Conservation (phyloP, 2,329 filamentous ascomycete genomes). For the Aspergillus clavatus region DNA sequence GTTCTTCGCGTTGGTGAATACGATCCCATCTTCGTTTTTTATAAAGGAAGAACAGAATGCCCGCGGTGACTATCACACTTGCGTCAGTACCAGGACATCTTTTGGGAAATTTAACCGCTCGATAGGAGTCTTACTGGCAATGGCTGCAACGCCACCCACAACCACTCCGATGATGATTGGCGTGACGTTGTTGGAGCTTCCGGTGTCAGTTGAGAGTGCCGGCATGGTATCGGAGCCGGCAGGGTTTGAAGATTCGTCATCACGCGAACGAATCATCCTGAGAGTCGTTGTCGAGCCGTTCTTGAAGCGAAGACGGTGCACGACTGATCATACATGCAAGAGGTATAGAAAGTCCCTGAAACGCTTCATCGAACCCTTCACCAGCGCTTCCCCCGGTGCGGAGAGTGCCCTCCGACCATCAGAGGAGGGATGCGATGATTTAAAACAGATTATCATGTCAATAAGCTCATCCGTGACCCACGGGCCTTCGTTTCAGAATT, state of each 20-base stretch:
- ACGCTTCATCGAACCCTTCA: not conserved
- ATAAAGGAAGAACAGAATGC: constrained; percentile 19
- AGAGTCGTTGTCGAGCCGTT: not conserved
- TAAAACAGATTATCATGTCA: not conserved
- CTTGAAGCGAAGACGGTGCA: not conserved
- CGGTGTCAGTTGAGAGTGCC: not conserved
- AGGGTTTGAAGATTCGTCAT: not conserved
- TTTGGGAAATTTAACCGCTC: not conserved
- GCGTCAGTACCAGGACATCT: not conserved
- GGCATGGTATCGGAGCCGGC: not conserved
- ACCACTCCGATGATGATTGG: constrained; percentile 28
- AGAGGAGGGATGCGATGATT: not conserved
- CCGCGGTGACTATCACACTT: constrained; percentile 19
- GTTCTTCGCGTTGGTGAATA: constrained; percentile 18
- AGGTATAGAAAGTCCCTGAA: not conserved
- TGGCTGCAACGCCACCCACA: constrained; percentile 21
- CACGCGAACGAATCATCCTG: not conserved
- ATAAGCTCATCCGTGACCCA: not conserved
- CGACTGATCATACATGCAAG: not conserved
- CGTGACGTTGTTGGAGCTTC: constrained; percentile 1
- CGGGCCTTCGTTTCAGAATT: constrained; percentile 6
- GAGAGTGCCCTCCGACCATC: not conserved
- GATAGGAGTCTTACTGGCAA: constrained; percentile 20
- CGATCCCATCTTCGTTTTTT: constrained; percentile 23
- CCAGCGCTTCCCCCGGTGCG: not conserved